phyloP scores from a whole-genome alignment of 106 monocot species.

The Dendrobium huoshanense region DNA sequence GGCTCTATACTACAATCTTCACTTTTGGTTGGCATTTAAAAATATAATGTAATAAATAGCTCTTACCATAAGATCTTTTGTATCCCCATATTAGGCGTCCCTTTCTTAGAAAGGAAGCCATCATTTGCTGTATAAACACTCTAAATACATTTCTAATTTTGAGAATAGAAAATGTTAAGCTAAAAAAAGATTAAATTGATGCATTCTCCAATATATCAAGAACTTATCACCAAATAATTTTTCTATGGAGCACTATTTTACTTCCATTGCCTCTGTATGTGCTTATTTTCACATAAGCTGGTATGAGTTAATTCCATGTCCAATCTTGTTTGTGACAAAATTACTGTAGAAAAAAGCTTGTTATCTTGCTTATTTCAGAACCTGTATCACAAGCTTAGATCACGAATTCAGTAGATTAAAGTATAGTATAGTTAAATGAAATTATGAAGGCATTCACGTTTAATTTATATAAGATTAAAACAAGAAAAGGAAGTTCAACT shows the following conservation, averaged over 20 bases:
- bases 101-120: not conserved
- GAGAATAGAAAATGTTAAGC: not conserved
- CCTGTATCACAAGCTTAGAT: slow-evolving; percentile 68
- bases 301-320: slow-evolving; percentile 3
- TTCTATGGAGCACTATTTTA: slow-evolving; percentile 3
- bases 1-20: no score
- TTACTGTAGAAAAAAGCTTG: slow-evolving; percentile 45
- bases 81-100: not conserved
- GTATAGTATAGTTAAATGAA: slow-evolving; percentile 23
- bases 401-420: slow-evolving; percentile 36
- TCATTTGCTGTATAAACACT: not conserved
- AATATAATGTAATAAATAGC: no score
- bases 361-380: slow-evolving; percentile 57
- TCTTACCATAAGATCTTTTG: not conserved
- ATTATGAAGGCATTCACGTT: not conserved
- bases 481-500: slow-evolving; percentile 21
- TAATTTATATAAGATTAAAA: slow-evolving; percentile 14
- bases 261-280: not conserved
- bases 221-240: not conserved
- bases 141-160: not conserved
- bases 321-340: slow-evolving; percentile 19
- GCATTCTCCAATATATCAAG: not conserved
- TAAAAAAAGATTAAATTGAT: not conserved
- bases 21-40: no score
- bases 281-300: slow-evolving; percentile 5